These are phyloP conservation scores for Hyaloscypha finlandica DNA, from an alignment of 495 filamentous ascomycete genomes.

Conservation along the genomic window DNA sequence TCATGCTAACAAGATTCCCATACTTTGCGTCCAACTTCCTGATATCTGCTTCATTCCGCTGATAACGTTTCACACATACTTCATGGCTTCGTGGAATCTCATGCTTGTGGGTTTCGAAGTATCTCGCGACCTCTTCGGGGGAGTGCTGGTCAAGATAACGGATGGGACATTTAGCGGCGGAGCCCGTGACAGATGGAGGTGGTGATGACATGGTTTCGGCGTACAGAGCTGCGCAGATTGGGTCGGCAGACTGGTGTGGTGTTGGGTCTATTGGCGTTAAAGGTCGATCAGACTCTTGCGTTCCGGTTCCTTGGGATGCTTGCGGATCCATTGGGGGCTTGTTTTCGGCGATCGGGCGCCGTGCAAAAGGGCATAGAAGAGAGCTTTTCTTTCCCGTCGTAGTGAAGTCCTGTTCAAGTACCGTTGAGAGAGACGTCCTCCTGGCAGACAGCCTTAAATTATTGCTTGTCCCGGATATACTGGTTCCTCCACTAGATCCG, in stretches of 20 bases:
- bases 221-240: conserved; percentile 61
- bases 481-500: conserved; percentile 27
- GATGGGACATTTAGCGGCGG: conserved; percentile 76
- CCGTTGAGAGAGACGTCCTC: conserved; percentile 52
- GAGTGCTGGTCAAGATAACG: conserved; percentile 86
- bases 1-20: conserved; percentile 86
- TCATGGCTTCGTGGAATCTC: conserved; percentile 89
- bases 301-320: conserved; percentile 17
- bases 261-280: conserved; percentile 35
- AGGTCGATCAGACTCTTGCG: conserved; percentile 21
- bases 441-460: conserved; percentile 20
- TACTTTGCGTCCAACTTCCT: conserved; percentile 88
- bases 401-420: conserved; percentile 67
- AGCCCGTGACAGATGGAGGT: conserved; percentile 49
- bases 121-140: conserved; percentile 85
- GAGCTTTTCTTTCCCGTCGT: conserved; percentile 60
- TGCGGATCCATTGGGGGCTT: conserved; percentile 18
- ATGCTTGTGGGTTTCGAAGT: conserved; percentile 90
- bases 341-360: background rate
- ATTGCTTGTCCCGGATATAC: conserved; percentile 39
- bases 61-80: conserved; percentile 84
- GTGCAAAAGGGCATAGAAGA: conserved; percentile 62
- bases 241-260: conserved; percentile 52
- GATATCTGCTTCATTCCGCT: conserved; percentile 78
- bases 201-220: conserved; percentile 51